phyloP scores from a whole-genome alignment of 2,329 filamentous ascomycete genomes.

The Claviceps humidiphila region DNA sequence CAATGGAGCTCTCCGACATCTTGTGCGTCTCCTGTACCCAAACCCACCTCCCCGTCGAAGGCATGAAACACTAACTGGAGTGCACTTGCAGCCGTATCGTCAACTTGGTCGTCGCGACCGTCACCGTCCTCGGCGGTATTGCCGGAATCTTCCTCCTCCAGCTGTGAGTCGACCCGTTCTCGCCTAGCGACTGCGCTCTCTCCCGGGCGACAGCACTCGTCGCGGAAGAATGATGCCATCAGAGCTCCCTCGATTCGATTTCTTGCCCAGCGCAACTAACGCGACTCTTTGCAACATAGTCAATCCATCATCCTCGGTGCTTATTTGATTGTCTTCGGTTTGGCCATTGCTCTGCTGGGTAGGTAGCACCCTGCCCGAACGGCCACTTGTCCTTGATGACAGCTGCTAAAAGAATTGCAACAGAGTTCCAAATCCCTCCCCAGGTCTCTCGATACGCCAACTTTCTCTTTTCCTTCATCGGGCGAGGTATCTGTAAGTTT shows the following conservation, averaged over 20 bases:
- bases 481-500: conserved; percentile 80
- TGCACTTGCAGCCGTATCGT: conserved; percentile 62
- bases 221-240: neutral
- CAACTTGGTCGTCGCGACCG: conserved; percentile 75
- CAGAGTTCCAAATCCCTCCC: conserved; percentile 86
- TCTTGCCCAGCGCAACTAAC: neutral
- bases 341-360: conserved; percentile 57
- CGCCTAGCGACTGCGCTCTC: neutral
- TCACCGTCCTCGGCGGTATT: conserved; percentile 79
- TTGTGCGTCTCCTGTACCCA: conserved; percentile 48
- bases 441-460: conserved; percentile 88
- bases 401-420: conserved; percentile 17
- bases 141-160: conserved; percentile 51
- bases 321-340: conserved; percentile 86
- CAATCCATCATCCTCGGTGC: conserved; percentile 58
- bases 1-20: conserved; percentile 84
- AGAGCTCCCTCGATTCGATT: neutral
- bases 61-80: conserved; percentile 5
- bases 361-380: conserved; percentile 8
- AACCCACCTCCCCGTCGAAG: neutral
- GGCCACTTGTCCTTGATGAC: neutral
- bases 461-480: conserved; percentile 95
- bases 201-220: neutral
- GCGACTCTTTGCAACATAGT: conserved; percentile 1
- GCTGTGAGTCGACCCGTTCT: conserved; percentile 36